Conservation (phyloP, 1,284 basidiomycete genomes). For the Boletus sp. region DNA sequence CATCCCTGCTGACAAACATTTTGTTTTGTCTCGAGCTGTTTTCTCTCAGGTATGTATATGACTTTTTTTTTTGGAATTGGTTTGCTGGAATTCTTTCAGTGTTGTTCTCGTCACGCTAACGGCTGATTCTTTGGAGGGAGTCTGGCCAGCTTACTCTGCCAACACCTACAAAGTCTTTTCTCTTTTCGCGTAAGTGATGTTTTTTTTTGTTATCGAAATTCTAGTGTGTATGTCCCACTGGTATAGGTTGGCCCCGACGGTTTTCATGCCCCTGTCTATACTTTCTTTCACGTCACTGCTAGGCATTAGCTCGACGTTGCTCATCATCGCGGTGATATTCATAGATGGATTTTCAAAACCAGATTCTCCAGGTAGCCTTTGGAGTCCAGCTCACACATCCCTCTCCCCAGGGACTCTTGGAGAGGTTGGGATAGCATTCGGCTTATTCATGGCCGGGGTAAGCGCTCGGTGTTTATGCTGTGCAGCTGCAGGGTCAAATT, state of each 20-base stretch:
- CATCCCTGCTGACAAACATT: conserved; percentile 62
- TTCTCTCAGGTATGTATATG: conserved; percentile 70
- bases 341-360: conserved; percentile 81
- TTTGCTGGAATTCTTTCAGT: conserved; percentile 46
- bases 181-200: conserved; percentile 57
- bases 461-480: conserved; percentile 25
- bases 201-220: not conserved
- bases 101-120: conserved; percentile 84
- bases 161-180: conserved; percentile 76
- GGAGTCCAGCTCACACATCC: conserved; percentile 71
- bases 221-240: not conserved
- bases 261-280: conserved; percentile 79
- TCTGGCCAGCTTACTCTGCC: conserved; percentile 65
- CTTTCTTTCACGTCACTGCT: conserved; percentile 84
- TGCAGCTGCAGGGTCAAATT: not conserved
- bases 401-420: conserved; percentile 51
- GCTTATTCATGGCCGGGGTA: conserved; percentile 93
- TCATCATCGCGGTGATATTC: conserved; percentile 78
- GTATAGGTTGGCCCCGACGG: conserved; percentile 71
- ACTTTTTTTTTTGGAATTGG: too few relatives aligned
- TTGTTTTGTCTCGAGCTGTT: conserved; percentile 87
- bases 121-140: conserved; percentile 76
- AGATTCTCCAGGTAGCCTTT: conserved; percentile 80
- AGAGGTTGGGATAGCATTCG: conserved; percentile 76
- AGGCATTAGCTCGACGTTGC: conserved; percentile 75